A percentile compares a stretch with the other conserved stretches of the same genome.
Conservation (phyloP, 2,329 filamentous ascomycete species). For the Aspergillus sp. region DNA sequence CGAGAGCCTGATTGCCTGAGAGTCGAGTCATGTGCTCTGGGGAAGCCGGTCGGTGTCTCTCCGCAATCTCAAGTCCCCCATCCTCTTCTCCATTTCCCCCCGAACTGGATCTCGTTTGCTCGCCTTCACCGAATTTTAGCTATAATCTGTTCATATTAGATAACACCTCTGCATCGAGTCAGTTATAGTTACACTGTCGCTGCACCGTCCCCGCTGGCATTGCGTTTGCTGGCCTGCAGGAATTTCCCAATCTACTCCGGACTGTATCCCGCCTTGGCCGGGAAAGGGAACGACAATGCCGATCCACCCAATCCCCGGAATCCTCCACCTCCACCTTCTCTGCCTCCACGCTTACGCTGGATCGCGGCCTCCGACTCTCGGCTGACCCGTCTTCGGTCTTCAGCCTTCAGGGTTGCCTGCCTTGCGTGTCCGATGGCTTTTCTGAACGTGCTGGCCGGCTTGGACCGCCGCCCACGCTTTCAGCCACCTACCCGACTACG, state of each 20-base stretch:
- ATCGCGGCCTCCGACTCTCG: neutral
- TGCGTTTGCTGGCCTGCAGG: neutral
- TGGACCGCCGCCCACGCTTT: neutral
- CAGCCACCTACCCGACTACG: slow-evolving; percentile 9
- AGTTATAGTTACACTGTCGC: no score
- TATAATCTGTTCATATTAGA: no score
- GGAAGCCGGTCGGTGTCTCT: neutral
- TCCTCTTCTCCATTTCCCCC: neutral
- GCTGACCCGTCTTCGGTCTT: neutral
- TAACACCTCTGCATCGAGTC: no score
- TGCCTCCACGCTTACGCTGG: neutral
- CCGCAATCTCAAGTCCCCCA: neutral
- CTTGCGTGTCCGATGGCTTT: neutral
- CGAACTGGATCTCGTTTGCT: no score
- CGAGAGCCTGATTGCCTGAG: neutral
- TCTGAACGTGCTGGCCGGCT: neutral
- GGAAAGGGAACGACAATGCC: slow-evolving; percentile 11
- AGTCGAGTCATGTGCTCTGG: slow-evolving; percentile 9
- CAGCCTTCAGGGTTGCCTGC: neutral
- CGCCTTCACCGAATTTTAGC: no score
- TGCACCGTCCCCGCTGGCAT: neutral
- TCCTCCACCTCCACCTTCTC: neutral
- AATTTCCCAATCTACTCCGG: neutral
- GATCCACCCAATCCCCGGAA: slow-evolving; percentile 1
- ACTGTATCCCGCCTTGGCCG: slow-evolving; percentile 9